Percentiles rank a stretch among this genome's conserved stretches.
Evolutionary conservation across 208 protist genomes (phyloP).

Genomic region (Trichomonas vaginalis): DNA sequence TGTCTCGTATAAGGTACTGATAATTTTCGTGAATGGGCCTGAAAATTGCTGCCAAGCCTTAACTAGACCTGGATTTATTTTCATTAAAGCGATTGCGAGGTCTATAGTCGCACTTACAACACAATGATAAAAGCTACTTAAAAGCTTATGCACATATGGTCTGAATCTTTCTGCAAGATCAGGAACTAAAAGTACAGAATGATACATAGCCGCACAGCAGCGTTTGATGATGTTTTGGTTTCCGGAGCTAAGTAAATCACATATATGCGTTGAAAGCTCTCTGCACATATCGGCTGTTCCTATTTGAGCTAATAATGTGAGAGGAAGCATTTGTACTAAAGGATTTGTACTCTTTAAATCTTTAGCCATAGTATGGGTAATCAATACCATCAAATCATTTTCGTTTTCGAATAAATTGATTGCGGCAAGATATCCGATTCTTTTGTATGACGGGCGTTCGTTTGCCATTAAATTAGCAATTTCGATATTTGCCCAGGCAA

Average conservation of each 20-base stretch:
- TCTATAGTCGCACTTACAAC: neutral
- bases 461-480: neutral
- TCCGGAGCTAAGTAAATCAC: neutral
- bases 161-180: neutral
- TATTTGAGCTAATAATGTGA: neutral
- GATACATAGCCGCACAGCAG: neutral
- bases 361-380: neutral
- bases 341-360: neutral
- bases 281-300: neutral
- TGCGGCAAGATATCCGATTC: neutral
- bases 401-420: neutral
- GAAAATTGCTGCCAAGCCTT: neutral
- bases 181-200: neutral
- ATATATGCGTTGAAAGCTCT: neutral
- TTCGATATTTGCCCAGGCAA: neutral
- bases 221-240: neutral
- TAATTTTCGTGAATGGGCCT: neutral
- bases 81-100: neutral
- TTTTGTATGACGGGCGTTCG: neutral
- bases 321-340: neutral
- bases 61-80: neutral
- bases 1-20: neutral
- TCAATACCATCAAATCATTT: neutral
- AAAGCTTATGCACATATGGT: neutral
- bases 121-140: neutral